Conservation (phyloP, 345 rosid genomes). For the Lepidium didymum region DNA sequence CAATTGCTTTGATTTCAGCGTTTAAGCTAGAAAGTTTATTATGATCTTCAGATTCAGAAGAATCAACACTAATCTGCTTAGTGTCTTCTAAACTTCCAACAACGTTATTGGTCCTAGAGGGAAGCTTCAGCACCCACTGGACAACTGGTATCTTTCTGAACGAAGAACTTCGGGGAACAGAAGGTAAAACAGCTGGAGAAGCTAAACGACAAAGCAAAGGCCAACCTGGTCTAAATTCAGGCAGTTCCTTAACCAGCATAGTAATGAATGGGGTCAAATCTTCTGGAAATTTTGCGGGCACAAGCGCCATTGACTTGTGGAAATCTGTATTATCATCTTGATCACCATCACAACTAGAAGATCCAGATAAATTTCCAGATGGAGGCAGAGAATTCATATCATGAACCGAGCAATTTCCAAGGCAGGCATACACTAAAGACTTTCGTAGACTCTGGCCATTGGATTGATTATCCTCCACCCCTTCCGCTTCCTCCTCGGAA, state of each 20-base stretch:
- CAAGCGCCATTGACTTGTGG: slow-evolving; percentile 44
- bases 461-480: slow-evolving; percentile 6
- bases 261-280: slow-evolving; percentile 32
- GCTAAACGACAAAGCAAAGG: slow-evolving; percentile 55
- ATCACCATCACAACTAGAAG: slow-evolving; percentile 18
- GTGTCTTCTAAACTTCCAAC: slow-evolving; percentile 35
- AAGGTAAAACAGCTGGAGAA: slow-evolving; percentile 23
- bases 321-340: slow-evolving; percentile 27
- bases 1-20: slow-evolving; percentile 34
- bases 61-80: slow-evolving; percentile 24
- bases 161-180: slow-evolving; percentile 29
- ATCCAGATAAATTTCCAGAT: not conserved
- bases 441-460: slow-evolving; percentile 32
- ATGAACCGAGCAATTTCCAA: slow-evolving; percentile 45
- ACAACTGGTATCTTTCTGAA: slow-evolving; percentile 55
- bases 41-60: slow-evolving; percentile 16
- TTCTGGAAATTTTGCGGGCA: slow-evolving; percentile 36
- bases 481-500: slow-evolving; percentile 13
- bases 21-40: slow-evolving; percentile 26
- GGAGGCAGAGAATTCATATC: slow-evolving; percentile 18
- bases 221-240: slow-evolving; percentile 81
- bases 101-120: slow-evolving; percentile 41
- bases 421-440: slow-evolving; percentile 34
- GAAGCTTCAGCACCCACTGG: slow-evolving; percentile 59
- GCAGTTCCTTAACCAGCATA: slow-evolving; percentile 38